Evolutionary conservation across 176 grass and related monocot genomes (phyloP), one percentile per base, ranked within the genome.

Genomic region (Oryza nivara): DNA sequence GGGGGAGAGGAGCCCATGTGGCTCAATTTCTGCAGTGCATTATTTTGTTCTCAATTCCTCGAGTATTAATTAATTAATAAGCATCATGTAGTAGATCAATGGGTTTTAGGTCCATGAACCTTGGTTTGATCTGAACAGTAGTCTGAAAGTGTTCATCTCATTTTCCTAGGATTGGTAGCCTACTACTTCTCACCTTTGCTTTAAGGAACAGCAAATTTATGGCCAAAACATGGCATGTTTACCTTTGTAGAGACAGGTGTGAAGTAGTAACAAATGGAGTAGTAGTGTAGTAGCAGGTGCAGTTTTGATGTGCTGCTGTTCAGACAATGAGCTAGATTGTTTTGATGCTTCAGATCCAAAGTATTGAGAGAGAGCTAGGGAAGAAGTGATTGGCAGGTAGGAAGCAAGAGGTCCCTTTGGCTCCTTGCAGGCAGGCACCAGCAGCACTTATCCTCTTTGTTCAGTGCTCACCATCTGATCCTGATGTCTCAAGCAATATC

Each of bases 371-470:
- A 67, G 43, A 41, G 40, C 6, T 75, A 66, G 66, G 17, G 11
- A 67, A 72, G 11, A 67, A 72, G 43, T 72, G 68, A 81, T 74
- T 74, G 84, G 70, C 75, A 84, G 76, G 65, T 83, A 80, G 89
- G 76, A 83, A 69, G 83, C 65, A 88, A 84, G 65, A 79, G 23
- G 32, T 25, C n/a, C 66, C 49, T 81, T 72, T 70, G 73, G 79
- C 88, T 80, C 68, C 78, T 85, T 40, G 23, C 34, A 79, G 68
- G 43, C 36, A 83, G 79, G 75, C 71, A 68, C 38, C 67, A 74
- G 68, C 38, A 67, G 52, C 40, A 41, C 40, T 82, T 74, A 61
- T 89, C 86, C 64, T 54, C 68, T 45, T 68, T 86, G 75, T 69
- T 40, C 32, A 79, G 51, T 79, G 51, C 67, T 20, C 25, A 45